Conservation (phyloP, 2,329 filamentous ascomycete species). For the Geosmithia flava region DNA sequence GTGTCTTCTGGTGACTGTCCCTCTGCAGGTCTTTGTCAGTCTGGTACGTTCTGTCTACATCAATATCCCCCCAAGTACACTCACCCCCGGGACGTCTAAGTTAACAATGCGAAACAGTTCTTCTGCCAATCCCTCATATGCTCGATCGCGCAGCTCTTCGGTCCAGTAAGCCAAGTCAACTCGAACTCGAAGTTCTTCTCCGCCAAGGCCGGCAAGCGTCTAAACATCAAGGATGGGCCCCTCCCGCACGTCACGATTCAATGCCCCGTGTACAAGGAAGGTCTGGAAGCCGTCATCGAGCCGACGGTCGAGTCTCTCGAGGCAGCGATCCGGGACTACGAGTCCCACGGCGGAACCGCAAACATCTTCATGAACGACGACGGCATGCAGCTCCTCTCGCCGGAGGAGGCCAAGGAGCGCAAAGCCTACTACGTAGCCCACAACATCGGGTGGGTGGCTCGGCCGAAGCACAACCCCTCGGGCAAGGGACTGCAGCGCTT, state of each 20-base stretch:
- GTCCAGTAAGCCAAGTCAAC: slow-evolving; percentile 29
- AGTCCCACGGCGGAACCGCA: slow-evolving; percentile 29
- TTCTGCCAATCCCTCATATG: slow-evolving; percentile 29
- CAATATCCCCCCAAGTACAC: background rate
- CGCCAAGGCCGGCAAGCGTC: slow-evolving; percentile 12
- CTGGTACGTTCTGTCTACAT: background rate
- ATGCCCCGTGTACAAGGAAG: slow-evolving; percentile 29
- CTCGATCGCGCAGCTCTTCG: slow-evolving; percentile 31
- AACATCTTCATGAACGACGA: slow-evolving; percentile 52
- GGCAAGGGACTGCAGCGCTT: slow-evolving; percentile 28
- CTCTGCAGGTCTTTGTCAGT: background rate
- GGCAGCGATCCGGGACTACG: slow-evolving; percentile 35
- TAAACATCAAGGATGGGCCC: slow-evolving; percentile 5
- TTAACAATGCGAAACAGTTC: slow-evolving; percentile 14
- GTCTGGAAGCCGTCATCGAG: slow-evolving; percentile 27
- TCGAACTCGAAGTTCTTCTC: slow-evolving; percentile 33
- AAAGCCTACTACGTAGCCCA: slow-evolving; percentile 37
- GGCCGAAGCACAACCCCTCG: slow-evolving; percentile 26
- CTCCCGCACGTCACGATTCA: slow-evolving; percentile 31
- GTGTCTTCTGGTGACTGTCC: background rate
- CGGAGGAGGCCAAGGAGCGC: slow-evolving; percentile 23
- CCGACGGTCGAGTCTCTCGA: slow-evolving; percentile 35
- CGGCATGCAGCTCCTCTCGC: slow-evolving; percentile 38
- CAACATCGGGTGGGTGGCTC: slow-evolving; percentile 33
- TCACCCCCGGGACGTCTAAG: no score